Evolutionary conservation across 2,329 filamentous ascomycete genomes (phyloP), one percentile per base, ranked within the genome.

Genomic region (Truncatella angustata): DNA sequence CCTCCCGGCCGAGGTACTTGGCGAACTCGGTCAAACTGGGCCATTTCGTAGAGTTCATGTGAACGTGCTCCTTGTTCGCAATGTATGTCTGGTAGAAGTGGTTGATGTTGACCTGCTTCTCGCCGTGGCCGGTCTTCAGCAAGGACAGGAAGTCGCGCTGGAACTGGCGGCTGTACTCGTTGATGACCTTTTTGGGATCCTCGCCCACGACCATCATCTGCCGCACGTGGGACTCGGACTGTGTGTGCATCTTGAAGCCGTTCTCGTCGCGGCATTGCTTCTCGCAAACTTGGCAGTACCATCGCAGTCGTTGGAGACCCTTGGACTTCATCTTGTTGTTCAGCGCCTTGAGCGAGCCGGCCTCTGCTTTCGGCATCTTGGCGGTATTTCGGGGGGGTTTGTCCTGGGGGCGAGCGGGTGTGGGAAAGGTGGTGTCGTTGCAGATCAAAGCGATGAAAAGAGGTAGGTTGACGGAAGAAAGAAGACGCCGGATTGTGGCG

Each of bases 21-120:
- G 89, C 90, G 66, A 96, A 96, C 62, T 97, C 91, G 3, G 91
- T 93, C 60, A 99, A 73, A 50, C 84, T 90, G 4, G 86, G 82
- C 91, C 91, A 97, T 63, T 87, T 87, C 0, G 94, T 97, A 6
- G 91, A 79, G 70, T 97, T 97, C 88, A 97, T 91, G 67, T 97
- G 94, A 7, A 94, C 76, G 66, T 97, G 93, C 63, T 91, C 81
- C 69, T 92, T 91, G 60, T 93, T 87, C 14, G 84, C 80, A 60
- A 97, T 97, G 63, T 96, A 94, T 65, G 92, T 87, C 67, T 97
- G 91, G 71, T 99, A 99, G 69, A 97, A 97, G 56, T 90, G 86
- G 65, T 99, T 99, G 48, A 92, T 83, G 30, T 92, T 82, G 1
- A 97, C 85, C 62, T 85, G 82, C 70, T 99, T 99, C 71, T 96